phyloP scores from a whole-genome alignment of 2,329 filamentous ascomycete species.

The Thelonectria olida region DNA sequence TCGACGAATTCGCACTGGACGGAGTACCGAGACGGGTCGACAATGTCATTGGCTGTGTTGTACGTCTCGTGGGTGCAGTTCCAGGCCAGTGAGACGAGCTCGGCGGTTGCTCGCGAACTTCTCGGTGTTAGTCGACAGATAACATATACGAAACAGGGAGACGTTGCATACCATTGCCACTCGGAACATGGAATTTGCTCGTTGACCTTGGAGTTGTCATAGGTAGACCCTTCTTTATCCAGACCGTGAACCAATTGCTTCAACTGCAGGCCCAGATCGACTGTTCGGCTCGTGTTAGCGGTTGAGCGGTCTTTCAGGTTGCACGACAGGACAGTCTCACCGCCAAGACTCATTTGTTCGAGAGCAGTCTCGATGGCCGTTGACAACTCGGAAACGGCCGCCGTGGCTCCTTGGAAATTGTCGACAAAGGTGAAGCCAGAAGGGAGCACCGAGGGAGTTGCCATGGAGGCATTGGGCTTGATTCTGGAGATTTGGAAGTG shows the following conservation, averaged over 20 bases:
- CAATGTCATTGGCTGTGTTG: slow-evolving; percentile 7
- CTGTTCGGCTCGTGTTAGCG: slow-evolving; percentile 13
- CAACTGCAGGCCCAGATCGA: slow-evolving; percentile 22
- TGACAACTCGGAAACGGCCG: slow-evolving; percentile 10
- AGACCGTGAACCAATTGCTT: slow-evolving; percentile 28
- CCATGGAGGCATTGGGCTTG: neutral
- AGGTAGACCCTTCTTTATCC: slow-evolving; percentile 34
- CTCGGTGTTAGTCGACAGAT: neutral
- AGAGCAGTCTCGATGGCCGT: slow-evolving; percentile 6
- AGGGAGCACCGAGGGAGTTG: slow-evolving; percentile 4
- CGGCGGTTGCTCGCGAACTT: slow-evolving; percentile 25
- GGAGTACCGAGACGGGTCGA: slow-evolving; percentile 21
- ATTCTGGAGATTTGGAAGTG: slow-evolving; percentile 7
- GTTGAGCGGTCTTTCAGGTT: too few species aligned
- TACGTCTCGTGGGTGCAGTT: slow-evolving; percentile 31
- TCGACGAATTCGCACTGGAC: slow-evolving; percentile 21
- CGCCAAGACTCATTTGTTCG: slow-evolving; percentile 5
- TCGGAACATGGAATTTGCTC: slow-evolving; percentile 15
- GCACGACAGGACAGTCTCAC: slow-evolving; percentile 1
- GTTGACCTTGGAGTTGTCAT: slow-evolving; percentile 30
- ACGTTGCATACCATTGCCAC: slow-evolving; percentile 28
- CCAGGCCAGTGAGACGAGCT: slow-evolving; percentile 31
- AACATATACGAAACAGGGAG: neutral
- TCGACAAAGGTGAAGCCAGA: slow-evolving; percentile 20
- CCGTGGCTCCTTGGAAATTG: slow-evolving; percentile 3